These are phyloP conservation scores for Lycium barbarum DNA, from an alignment of 257 asterid genomes.

Conservation along the genomic window DNA sequence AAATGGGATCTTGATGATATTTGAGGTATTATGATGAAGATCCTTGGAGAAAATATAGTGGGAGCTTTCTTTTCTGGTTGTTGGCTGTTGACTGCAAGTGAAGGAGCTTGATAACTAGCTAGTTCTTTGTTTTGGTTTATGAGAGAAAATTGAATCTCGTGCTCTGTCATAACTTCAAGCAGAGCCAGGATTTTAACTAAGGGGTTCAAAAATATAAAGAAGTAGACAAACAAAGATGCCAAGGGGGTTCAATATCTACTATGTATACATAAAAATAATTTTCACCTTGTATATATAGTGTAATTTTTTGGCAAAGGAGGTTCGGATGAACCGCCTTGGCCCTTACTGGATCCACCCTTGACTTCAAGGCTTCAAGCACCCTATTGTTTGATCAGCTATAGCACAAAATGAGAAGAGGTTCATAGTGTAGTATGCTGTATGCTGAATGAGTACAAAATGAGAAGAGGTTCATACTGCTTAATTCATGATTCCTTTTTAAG, in stretches of 20 bases:
- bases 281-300: too few species aligned
- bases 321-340: too few species aligned
- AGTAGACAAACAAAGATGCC: too few species aligned
- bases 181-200: too few species aligned
- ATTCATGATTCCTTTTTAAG: background rate
- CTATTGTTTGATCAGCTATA: background rate
- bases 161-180: background rate
- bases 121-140: background rate
- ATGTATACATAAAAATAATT: too few species aligned
- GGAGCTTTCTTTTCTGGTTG: conserved; percentile 9
- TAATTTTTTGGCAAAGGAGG: too few species aligned
- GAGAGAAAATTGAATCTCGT: background rate
- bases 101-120: background rate
- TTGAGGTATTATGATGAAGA: background rate
- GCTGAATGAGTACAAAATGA: background rate
- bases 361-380: background rate
- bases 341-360: too few species aligned
- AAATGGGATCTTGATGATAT: conserved; percentile 24
- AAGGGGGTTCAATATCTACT: too few species aligned
- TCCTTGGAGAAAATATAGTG: conserved; percentile 1
- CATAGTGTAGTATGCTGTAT: background rate
- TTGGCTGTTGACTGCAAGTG: background rate
- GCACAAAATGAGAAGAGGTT: background rate
- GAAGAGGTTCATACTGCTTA: background rate
- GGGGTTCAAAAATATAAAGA: too few species aligned